A percentile compares a stretch with the other conserved stretches of the same genome.
Evolutionary conservation across 768 basidiomycete species (phyloP).

Genomic region (Russula ochroleuca): DNA sequence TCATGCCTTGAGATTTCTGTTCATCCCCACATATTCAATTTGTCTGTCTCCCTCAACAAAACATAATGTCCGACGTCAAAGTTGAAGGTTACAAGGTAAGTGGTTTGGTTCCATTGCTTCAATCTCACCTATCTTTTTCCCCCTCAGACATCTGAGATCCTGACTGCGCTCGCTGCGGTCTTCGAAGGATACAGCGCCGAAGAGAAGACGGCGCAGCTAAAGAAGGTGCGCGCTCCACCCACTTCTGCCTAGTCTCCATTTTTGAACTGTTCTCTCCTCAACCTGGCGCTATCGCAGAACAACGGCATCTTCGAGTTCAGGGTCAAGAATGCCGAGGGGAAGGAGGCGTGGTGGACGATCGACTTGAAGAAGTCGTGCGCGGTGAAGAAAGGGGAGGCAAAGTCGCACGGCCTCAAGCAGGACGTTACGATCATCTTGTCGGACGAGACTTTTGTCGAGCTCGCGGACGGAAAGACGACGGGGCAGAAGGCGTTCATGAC

Average conservation of each 20-base stretch:
- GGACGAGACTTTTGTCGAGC: slow-evolving; percentile 67
- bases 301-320: slow-evolving; percentile 86
- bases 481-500: slow-evolving; percentile 97
- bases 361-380: slow-evolving; percentile 84
- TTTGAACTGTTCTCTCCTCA: background rate
- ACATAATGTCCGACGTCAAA: slow-evolving; percentile 27
- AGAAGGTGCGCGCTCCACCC: slow-evolving; percentile 52
- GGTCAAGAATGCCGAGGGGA: slow-evolving; percentile 66
- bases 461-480: slow-evolving; percentile 77
- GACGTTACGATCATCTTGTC: slow-evolving; percentile 79
- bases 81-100: slow-evolving; percentile 26
- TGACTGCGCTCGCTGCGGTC: slow-evolving; percentile 48
- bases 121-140: background rate
- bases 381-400: slow-evolving; percentile 60
- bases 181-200: slow-evolving; percentile 53
- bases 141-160: slow-evolving; percentile 62
- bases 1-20: background rate
- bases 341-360: slow-evolving; percentile 82
- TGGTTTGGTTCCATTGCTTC: background rate
- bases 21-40: background rate
- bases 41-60: background rate
- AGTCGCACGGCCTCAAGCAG: slow-evolving; percentile 57
- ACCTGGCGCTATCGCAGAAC: slow-evolving; percentile 39
- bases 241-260: background rate
- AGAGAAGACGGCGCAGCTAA: slow-evolving; percentile 65